These are phyloP conservation scores for Inonotus hispidus DNA, from an alignment of 1,284 basidiomycete genomes.

Conservation along the genomic window DNA sequence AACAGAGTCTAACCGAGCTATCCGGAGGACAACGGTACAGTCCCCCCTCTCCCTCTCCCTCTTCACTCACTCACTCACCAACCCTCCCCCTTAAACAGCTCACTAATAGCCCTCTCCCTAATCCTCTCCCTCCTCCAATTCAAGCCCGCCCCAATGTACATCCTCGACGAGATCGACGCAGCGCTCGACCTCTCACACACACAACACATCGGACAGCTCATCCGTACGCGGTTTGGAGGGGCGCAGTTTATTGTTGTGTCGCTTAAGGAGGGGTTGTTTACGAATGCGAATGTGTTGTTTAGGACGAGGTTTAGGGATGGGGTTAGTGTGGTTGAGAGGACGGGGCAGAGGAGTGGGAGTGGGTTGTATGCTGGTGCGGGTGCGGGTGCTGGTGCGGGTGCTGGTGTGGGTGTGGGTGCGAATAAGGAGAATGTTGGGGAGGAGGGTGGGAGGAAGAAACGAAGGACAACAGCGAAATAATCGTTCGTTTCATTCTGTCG, in stretches of 20 bases:
- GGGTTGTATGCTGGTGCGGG: slow-evolving; percentile 39
- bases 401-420: slow-evolving; percentile 25
- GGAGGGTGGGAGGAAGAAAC: neutral
- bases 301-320: slow-evolving; percentile 89
- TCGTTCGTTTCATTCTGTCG: no score
- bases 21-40: slow-evolving; percentile 92
- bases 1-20: slow-evolving; percentile 93
- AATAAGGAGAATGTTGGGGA: slow-evolving; percentile 21
- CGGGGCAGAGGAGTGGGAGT: slow-evolving; percentile 53
- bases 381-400: slow-evolving; percentile 27
- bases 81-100: slow-evolving; percentile 43
- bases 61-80: neutral
- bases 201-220: slow-evolving; percentile 94
- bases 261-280: slow-evolving; percentile 95
- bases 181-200: slow-evolving; percentile 95
- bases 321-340: slow-evolving; percentile 84
- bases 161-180: slow-evolving; percentile 97
- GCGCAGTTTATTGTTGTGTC: slow-evolving; percentile 98
- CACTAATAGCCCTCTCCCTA: slow-evolving; percentile 91
- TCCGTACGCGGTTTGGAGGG: slow-evolving; percentile 96
- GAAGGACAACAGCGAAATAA: neutral
- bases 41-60: slow-evolving; percentile 13
- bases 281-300: slow-evolving; percentile 97
- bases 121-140: slow-evolving; percentile 99
- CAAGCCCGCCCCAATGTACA: slow-evolving; percentile 99